Percentiles rank a stretch among this genome's conserved stretches.
Conservation (phyloP, 352 stramenopile species). For the Phytophthora foliorum region DNA sequence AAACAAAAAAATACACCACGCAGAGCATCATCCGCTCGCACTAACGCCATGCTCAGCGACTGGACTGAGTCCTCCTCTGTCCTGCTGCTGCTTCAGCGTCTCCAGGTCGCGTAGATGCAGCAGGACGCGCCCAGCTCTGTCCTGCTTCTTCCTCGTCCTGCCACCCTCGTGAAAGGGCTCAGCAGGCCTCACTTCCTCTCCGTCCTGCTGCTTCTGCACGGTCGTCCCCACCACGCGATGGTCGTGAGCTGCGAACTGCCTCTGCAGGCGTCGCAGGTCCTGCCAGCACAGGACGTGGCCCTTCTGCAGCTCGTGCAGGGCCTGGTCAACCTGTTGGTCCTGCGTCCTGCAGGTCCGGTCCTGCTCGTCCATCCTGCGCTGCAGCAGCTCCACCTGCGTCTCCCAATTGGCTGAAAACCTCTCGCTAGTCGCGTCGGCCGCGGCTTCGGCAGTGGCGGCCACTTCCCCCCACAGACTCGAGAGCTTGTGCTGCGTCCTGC, state of each 20-base stretch:
- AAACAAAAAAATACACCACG: no score
- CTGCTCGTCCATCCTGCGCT: slow-evolving; percentile 6
- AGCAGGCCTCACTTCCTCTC: not conserved
- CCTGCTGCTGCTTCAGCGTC: slow-evolving; percentile 20
- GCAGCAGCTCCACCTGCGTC: slow-evolving; percentile 10
- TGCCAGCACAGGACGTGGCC: slow-evolving; percentile 3
- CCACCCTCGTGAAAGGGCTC: not conserved
- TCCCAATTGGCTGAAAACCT: slow-evolving; percentile 8
- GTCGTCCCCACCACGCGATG: slow-evolving; percentile 6
- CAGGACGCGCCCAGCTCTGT: slow-evolving; percentile 13
- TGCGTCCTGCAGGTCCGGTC: not conserved
- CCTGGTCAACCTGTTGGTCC: not conserved
- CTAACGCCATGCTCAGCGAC: slow-evolving; percentile 2
- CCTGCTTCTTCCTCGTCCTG: slow-evolving; percentile 7
- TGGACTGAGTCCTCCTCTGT: slow-evolving; percentile 7
- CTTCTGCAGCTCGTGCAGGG: slow-evolving; percentile 14
- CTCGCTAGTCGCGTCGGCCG: not conserved
- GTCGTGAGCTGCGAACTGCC: slow-evolving; percentile 17
- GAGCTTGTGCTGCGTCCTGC: slow-evolving; percentile 9
- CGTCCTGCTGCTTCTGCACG: not conserved
- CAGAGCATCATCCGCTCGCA: not conserved
- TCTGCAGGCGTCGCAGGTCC: slow-evolving; percentile 25
- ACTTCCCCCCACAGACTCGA: slow-evolving; percentile 24
- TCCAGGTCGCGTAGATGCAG: slow-evolving; percentile 26
- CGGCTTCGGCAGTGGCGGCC: slow-evolving; percentile 9